Evolutionary conservation across 73 alveolate species (phyloP).

Genomic region (Paramecium sonneborni): DNA sequence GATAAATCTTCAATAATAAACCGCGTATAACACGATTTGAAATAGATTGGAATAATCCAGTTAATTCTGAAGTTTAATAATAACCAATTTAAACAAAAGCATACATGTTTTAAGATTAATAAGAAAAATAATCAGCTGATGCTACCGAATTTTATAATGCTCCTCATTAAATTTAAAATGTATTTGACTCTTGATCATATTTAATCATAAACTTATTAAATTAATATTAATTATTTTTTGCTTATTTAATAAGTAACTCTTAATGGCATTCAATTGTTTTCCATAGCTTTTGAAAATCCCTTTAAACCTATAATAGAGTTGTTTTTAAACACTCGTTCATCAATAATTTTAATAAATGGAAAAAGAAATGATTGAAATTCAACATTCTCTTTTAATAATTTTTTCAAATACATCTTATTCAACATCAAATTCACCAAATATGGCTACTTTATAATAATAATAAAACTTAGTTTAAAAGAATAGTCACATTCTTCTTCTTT

Average conservation of each 20-base stretch:
- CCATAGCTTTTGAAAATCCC: too few relatives aligned
- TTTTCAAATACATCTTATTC: slow-evolving; percentile 32
- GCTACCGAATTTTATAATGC: background rate
- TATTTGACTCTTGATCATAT: slow-evolving; percentile 5
- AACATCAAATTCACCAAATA: slow-evolving; percentile 56
- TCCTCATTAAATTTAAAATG: background rate
- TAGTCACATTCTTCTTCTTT: slow-evolving; percentile 31
- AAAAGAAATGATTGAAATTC: too few relatives aligned
- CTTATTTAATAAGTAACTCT: too few relatives aligned
- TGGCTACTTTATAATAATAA: background rate
- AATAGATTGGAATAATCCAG: slow-evolving; percentile 83
- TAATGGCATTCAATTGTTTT: too few relatives aligned
- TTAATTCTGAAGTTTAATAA: background rate
- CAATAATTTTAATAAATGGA: too few relatives aligned
- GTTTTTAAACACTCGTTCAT: too few relatives aligned
- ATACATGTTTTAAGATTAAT: slow-evolving; percentile 42
- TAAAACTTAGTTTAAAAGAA: slow-evolving; percentile 10
- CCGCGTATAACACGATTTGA: slow-evolving; percentile 97
- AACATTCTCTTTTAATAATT: background rate
- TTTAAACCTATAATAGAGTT: too few relatives aligned
- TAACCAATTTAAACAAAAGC: slow-evolving; percentile 25
- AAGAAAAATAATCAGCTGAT: slow-evolving; percentile 2
- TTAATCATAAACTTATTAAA: background rate
- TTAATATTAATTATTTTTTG: too few relatives aligned
- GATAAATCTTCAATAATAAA: slow-evolving; percentile 89